Conservation (phyloP, 163 green algal species). For the Chlamydomonas reinhardtii region DNA sequence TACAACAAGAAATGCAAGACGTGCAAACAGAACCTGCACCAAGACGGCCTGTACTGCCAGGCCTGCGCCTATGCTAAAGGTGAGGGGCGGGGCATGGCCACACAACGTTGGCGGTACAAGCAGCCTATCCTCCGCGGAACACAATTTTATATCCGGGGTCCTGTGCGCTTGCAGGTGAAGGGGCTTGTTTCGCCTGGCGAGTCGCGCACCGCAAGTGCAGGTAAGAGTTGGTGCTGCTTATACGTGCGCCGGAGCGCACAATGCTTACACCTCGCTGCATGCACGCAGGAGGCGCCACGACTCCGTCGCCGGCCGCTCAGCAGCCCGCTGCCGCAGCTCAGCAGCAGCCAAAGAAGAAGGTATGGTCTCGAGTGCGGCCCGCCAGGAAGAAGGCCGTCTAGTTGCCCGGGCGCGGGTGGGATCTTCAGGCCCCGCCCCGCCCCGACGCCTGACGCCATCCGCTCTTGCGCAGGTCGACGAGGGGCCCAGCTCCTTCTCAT, state of each 20-base stretch:
- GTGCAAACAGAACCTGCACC: conserved; percentile 75
- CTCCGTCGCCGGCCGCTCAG: not conserved
- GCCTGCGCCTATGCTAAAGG: conserved; percentile 74
- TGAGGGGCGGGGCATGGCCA: not conserved
- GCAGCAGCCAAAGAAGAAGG: too few relatives aligned
- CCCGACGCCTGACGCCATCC: too few relatives aligned
- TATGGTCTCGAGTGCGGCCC: too few relatives aligned
- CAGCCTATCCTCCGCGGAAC: not conserved
- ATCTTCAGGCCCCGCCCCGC: too few relatives aligned
- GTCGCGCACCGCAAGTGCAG: too few relatives aligned
- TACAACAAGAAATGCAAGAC: conserved; percentile 70
- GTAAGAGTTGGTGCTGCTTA: too few relatives aligned
- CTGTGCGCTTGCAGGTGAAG: conserved; percentile 8
- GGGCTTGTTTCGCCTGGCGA: not conserved
- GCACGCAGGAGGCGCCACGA: not conserved
- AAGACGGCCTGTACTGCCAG: conserved; percentile 74
- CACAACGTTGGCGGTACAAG: not conserved
- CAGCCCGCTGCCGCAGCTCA: not conserved
- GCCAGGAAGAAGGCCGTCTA: too few relatives aligned
- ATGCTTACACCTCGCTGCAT: too few relatives aligned
- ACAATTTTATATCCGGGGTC: not conserved
- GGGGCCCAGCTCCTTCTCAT: conserved; percentile 13
- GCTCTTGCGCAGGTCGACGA: not conserved
- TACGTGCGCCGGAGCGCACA: too few relatives aligned
- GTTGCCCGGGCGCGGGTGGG: too few relatives aligned